Conservation (phyloP, 495 filamentous ascomycete species). For the Trichoderma erinaceum region DNA sequence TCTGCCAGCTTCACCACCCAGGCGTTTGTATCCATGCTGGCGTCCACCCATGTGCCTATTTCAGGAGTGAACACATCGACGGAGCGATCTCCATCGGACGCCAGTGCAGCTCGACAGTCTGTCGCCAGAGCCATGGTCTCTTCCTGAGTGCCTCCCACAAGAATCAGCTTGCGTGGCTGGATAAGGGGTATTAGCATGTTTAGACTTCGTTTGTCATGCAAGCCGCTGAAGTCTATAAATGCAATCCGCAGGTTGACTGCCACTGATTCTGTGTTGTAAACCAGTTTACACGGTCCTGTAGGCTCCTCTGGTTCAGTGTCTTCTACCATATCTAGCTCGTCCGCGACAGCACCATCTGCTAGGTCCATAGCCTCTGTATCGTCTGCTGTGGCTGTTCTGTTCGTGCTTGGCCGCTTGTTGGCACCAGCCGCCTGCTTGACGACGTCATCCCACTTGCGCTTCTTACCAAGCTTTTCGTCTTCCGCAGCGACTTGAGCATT, state of each 20-base stretch:
- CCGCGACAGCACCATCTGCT: slow-evolving; percentile 36
- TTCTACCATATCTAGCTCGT: slow-evolving; percentile 50
- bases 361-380: slow-evolving; percentile 35
- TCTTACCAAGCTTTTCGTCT: slow-evolving; percentile 75
- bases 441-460: slow-evolving; percentile 84
- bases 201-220: slow-evolving; percentile 87
- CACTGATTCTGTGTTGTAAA: slow-evolving; percentile 53
- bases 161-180: slow-evolving; percentile 84
- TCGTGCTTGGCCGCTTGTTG: slow-evolving; percentile 37
- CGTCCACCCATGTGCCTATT: slow-evolving; percentile 66
- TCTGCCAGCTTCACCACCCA: slow-evolving; percentile 91
- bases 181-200: slow-evolving; percentile 95
- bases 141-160: slow-evolving; percentile 69
- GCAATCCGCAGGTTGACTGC: slow-evolving; percentile 66
- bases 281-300: slow-evolving; percentile 68
- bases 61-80: slow-evolving; percentile 73
- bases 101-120: slow-evolving; percentile 72
- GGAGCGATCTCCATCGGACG: slow-evolving; percentile 35
- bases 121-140: slow-evolving; percentile 72
- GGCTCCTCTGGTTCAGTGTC: slow-evolving; percentile 52
- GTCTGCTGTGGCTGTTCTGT: slow-evolving; percentile 32
- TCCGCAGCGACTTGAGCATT: slow-evolving; percentile 37
- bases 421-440: slow-evolving; percentile 34
- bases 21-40: slow-evolving; percentile 94
- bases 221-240: slow-evolving; percentile 84